phyloP scores from a whole-genome alignment of 176 grass and related monocot genomes.

The Elaeis guineensis region DNA sequence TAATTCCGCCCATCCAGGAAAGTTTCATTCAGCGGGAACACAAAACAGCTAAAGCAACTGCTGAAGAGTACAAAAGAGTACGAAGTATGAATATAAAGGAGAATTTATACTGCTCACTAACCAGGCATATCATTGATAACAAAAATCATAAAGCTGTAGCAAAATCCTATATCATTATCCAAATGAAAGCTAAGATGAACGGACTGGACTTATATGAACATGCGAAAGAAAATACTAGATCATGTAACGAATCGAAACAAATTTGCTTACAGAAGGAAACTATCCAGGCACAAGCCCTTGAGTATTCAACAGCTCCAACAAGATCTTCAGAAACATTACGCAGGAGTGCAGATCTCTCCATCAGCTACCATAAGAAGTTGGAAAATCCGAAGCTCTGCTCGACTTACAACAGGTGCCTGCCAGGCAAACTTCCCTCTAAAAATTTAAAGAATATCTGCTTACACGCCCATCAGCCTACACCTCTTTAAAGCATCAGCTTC shows the following conservation, averaged over 20 bases:
- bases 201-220: slow-evolving; percentile 41
- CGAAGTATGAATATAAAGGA: too few relatives aligned
- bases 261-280: slow-evolving; percentile 22
- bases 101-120: background rate
- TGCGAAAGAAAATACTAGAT: slow-evolving; percentile 23
- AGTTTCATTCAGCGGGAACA: too few relatives aligned
- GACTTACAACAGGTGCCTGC: background rate
- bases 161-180: slow-evolving; percentile 1
- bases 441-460: slow-evolving; percentile 37
- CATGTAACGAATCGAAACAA: slow-evolving; percentile 27
- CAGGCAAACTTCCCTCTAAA: slow-evolving; percentile 18
- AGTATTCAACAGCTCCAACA: slow-evolving; percentile 19
- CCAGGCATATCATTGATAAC: background rate
- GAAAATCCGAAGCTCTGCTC: slow-evolving; percentile 7
- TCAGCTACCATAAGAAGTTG: slow-evolving; percentile 26
- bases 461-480: background rate
- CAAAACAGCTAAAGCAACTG: too few relatives aligned
- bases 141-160: background rate
- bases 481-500: slow-evolving; percentile 10
- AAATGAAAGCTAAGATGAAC: background rate
- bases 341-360: slow-evolving; percentile 28
- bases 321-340: slow-evolving; percentile 29
- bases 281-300: slow-evolving; percentile 8
- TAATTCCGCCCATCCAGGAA: too few relatives aligned
- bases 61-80: too few relatives aligned